These are phyloP conservation scores for Graphilbum ipis-grandicollis DNA, from an alignment of 2,329 filamentous ascomycete genomes.

Conservation along the genomic window DNA sequence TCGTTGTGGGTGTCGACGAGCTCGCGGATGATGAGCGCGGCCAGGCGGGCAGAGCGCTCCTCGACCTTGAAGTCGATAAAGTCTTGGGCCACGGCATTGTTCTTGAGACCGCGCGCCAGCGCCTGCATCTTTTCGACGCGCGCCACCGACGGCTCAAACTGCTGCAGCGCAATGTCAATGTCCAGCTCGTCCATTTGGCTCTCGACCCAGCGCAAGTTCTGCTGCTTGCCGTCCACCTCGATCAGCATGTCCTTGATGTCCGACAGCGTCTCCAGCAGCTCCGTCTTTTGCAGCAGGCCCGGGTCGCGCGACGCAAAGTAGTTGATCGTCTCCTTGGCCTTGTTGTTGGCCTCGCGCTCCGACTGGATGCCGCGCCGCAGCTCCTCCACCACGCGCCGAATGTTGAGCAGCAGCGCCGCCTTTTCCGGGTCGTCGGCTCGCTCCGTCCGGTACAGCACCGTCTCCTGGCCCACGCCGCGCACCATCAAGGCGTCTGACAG, in stretches of 20 bases:
- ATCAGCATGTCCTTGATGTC: slow-evolving; percentile 77
- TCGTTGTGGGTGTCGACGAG: slow-evolving; percentile 65
- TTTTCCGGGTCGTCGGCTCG: slow-evolving; percentile 68
- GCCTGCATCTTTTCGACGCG: slow-evolving; percentile 72
- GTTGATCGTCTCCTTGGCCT: slow-evolving; percentile 68
- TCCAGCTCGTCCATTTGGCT: slow-evolving; percentile 89
- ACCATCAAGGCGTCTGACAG: slow-evolving; percentile 81
- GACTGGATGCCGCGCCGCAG: slow-evolving; percentile 70
- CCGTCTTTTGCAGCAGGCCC: slow-evolving; percentile 59
- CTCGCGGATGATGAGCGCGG: slow-evolving; percentile 57
- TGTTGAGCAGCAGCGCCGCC: slow-evolving; percentile 63
- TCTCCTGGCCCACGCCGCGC: slow-evolving; percentile 68
- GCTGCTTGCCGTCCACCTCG: slow-evolving; percentile 90
- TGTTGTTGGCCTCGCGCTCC: slow-evolving; percentile 75
- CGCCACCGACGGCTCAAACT: slow-evolving; percentile 68
- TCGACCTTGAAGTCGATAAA: slow-evolving; percentile 86
- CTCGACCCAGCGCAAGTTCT: slow-evolving; percentile 92
- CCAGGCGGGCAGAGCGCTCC: slow-evolving; percentile 63
- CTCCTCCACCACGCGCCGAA: slow-evolving; percentile 84
- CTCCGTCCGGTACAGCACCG: slow-evolving; percentile 86
- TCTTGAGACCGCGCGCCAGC: slow-evolving; percentile 64
- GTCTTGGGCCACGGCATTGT: slow-evolving; percentile 74
- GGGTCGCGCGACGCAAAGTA: slow-evolving; percentile 70
- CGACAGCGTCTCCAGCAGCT: slow-evolving; percentile 62
- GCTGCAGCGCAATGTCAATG: slow-evolving; percentile 84